phyloP scores from a whole-genome alignment of 177 flowering plant genomes.

The Telopea speciosissima region DNA sequence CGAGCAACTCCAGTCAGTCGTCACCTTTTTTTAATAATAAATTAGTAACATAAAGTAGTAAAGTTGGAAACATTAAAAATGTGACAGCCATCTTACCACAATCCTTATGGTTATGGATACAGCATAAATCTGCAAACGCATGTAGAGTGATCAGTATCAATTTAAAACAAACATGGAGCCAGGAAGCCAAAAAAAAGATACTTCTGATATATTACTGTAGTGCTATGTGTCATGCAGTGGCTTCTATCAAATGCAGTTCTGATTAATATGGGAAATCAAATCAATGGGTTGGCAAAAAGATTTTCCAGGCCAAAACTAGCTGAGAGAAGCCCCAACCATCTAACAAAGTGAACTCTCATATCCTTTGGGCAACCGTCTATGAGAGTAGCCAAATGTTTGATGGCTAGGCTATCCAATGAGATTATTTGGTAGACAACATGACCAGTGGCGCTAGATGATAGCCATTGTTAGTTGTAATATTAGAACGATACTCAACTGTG shows the following conservation, averaged over 20 bases:
- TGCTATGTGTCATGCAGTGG: neutral
- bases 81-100: constrained; percentile 53
- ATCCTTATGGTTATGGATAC: constrained; percentile 87
- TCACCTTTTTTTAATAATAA: neutral
- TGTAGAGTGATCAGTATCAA: neutral
- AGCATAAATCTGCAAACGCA: constrained; percentile 71
- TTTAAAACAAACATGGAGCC: neutral
- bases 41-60: neutral
- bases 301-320: neutral
- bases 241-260: neutral
- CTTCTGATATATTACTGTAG: neutral
- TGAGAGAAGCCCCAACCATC: neutral
- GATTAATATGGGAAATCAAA: neutral
- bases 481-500: constrained; percentile 41
- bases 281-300: neutral
- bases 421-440: neutral
- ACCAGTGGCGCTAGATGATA: neutral
- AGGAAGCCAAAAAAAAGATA: neutral
- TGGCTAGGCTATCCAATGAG: neutral
- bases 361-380: neutral
- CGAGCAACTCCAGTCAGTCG: neutral
- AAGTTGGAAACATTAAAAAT: neutral
- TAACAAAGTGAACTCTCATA: neutral
- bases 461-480: constrained; percentile 14
- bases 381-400: neutral